phyloP scores from a whole-genome alignment of 805 yeast genomes.

The Saccharomycopsis fodiens region DNA sequence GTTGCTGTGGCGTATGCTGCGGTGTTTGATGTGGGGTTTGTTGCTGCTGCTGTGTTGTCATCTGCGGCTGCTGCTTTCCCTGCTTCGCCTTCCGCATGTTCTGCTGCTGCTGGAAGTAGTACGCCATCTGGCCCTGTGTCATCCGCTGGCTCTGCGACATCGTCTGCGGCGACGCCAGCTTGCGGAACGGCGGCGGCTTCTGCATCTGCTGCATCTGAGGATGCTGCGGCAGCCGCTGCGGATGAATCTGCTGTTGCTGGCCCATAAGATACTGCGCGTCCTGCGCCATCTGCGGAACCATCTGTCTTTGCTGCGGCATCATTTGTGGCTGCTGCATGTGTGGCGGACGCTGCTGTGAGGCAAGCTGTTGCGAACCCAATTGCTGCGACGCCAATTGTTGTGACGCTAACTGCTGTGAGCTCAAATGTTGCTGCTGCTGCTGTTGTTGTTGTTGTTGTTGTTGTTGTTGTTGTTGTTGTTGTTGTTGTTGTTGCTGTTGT shows the following conservation, averaged over 20 bases:
- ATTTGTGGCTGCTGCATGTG: slow-evolving; percentile 1
- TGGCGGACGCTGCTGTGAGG: neutral
- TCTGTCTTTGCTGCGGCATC: neutral
- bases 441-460: neutral
- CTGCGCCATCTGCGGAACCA: neutral
- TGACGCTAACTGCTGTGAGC: neutral
- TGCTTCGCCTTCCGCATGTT: slow-evolving; percentile 93
- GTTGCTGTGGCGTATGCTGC: slow-evolving; percentile 1
- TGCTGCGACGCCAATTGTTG: too few species aligned
- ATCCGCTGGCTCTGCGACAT: neutral
- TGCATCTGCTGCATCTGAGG: slow-evolving; percentile 27
- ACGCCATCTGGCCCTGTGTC: neutral
- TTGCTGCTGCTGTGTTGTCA: neutral
- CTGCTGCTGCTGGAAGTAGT: slow-evolving; percentile 76
- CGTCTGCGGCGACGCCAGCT: neutral
- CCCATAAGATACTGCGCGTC: neutral
- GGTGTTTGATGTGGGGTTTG: slow-evolving; percentile 1
- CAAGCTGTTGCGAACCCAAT: neutral
- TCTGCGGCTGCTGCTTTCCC: neutral
- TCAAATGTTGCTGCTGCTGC: neutral
- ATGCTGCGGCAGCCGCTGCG: slow-evolving; percentile 25
- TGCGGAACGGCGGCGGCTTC: neutral
- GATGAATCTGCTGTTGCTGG: neutral
- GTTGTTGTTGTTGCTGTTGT: slow-evolving; percentile 1
- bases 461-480: slow-evolving; percentile 1